These are phyloP conservation scores for Podaxis sp. DNA, from an alignment of 768 basidiomycete species.

Conservation along the genomic window DNA sequence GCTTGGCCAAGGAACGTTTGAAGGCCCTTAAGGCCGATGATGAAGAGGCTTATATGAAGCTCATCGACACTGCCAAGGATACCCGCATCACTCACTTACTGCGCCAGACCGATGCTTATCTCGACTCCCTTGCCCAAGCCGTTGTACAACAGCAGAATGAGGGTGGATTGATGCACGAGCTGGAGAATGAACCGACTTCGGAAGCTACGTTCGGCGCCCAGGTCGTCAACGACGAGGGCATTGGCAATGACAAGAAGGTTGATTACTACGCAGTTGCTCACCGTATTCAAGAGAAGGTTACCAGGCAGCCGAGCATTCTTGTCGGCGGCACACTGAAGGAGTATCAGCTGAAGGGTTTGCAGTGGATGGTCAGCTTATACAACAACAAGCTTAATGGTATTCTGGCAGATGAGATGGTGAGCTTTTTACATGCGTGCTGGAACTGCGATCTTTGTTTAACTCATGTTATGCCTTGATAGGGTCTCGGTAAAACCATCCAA, in stretches of 20 bases:
- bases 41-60: slow-evolving; percentile 99
- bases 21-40: slow-evolving; percentile 97
- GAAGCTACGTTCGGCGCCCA: slow-evolving; percentile 93
- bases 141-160: slow-evolving; percentile 92
- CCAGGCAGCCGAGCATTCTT: slow-evolving; percentile 70
- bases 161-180: slow-evolving; percentile 40
- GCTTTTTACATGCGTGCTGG: slow-evolving; percentile 19
- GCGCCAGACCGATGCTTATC: slow-evolving; percentile 90
- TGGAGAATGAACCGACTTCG: slow-evolving; percentile 60
- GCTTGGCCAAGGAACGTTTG: slow-evolving; percentile 95
- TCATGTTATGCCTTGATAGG: slow-evolving; percentile 42
- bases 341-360: slow-evolving; percentile 91
- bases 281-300: slow-evolving; percentile 82
- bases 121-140: slow-evolving; percentile 93
- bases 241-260: slow-evolving; percentile 67
- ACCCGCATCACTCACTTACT: slow-evolving; percentile 97
- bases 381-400: slow-evolving; percentile 97
- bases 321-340: slow-evolving; percentile 91
- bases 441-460: neutral
- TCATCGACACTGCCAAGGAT: slow-evolving; percentile 98
- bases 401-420: slow-evolving; percentile 90
- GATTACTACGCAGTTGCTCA: slow-evolving; percentile 98
- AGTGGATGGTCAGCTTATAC: slow-evolving; percentile 98
- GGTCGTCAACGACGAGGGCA: slow-evolving; percentile 58
- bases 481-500: slow-evolving; percentile 94